Evolutionary conservation across 192 early-diverging fungal genomes (phyloP).

Genomic region (Dispira parvispora): DNA sequence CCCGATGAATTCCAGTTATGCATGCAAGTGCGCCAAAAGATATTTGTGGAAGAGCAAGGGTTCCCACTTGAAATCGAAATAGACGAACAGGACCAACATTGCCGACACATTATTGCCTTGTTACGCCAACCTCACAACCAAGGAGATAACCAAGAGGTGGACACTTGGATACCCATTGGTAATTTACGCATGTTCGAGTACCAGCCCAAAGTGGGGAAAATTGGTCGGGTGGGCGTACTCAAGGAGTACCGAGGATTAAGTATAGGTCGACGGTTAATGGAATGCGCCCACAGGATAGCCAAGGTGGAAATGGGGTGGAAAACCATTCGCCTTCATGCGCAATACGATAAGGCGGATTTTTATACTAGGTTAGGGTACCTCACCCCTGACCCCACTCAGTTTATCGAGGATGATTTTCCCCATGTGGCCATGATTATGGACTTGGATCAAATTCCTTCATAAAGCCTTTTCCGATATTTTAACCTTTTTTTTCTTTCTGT

Average conservation of each 20-base stretch:
- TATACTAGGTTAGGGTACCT: slow-evolving; percentile 7
- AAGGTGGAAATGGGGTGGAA: background rate
- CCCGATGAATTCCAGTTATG: background rate
- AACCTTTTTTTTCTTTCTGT: too few species aligned
- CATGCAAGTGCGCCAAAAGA: background rate
- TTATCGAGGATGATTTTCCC: slow-evolving; percentile 1
- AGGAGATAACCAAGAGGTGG: background rate
- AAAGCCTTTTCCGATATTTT: too few species aligned
- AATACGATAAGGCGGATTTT: slow-evolving; percentile 11
- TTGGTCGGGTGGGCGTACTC: slow-evolving; percentile 11
- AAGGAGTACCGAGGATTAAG: background rate
- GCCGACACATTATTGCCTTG: slow-evolving; percentile 2
- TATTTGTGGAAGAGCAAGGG: slow-evolving; percentile 8
- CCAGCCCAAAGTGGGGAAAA: slow-evolving; percentile 8
- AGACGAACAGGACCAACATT: background rate
- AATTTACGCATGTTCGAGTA: background rate
- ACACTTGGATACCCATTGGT: background rate
- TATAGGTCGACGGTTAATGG: slow-evolving; percentile 11
- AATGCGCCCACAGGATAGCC: slow-evolving; percentile 8
- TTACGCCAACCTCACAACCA: background rate
- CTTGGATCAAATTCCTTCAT: too few species aligned
- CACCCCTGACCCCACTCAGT: slow-evolving; percentile 1
- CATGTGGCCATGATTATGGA: slow-evolving; percentile 1
- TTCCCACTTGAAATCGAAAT: slow-evolving; percentile 4
- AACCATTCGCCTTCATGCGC: slow-evolving; percentile 3